Base-by-base conservation (phyloP, 169 alveolate genomes). In the Eimeria tenella region DNA sequence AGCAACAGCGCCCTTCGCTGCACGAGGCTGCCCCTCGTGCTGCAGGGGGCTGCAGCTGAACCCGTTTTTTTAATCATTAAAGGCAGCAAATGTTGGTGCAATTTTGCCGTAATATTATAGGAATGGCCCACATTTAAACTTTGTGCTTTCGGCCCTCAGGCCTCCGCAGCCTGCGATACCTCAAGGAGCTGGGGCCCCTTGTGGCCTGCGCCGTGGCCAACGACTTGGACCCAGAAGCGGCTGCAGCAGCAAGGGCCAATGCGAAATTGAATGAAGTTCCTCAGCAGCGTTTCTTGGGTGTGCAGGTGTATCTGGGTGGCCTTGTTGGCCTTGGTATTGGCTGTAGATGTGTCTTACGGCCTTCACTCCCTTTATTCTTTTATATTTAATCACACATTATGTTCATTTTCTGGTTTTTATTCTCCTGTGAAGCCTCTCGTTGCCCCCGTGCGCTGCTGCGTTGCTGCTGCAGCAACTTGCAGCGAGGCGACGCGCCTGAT, bases 161-260 rank as follows among this genome's bases (percentile, higher is more conserved):
- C 5, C 95, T 98, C 60, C 93, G 99, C 62, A 95, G 98, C 13
- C 95, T 98, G 56, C 95, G 99, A 56, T 98, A 97, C 93, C 81
- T 96, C 83, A 95, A 95, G 74, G 99, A 98, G 96, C 94, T 98
- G 58, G 75, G 81, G 17, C 93, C 52, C 42, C 94, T 93, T 60
- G 95, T 98, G 55, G 89, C 79, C 15, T 83, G 86, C 71, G 96
- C 97, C 63, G 91, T 96, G 25, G 98, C 98, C 19, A 98, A 98
- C 95, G 99, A 98, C 87, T 81, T 97, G 79, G 98, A 97, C 91
- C 97, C 98, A 23, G 62, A 95, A 23, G 99, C 99, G 3, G 98
- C 97, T 21, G 96, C 96, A 75, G 93, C 97, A 50, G 98, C 98
- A 88, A 94, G 96, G 83, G 77, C 94, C 70, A 98, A 98, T 90